These are phyloP conservation scores for Phytophthora megakarya DNA, from an alignment of 352 stramenopile genomes.

Conservation along the genomic window DNA sequence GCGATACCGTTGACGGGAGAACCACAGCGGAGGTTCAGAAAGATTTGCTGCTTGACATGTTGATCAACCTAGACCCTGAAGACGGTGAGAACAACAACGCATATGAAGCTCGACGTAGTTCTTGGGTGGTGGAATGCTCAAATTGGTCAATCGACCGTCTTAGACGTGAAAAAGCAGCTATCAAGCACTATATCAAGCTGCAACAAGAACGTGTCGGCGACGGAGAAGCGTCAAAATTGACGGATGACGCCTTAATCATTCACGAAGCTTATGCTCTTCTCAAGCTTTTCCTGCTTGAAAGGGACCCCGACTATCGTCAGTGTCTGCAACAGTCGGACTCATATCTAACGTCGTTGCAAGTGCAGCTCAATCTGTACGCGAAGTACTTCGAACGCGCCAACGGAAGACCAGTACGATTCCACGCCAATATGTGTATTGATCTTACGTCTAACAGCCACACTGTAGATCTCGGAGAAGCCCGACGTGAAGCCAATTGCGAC, in stretches of 20 bases:
- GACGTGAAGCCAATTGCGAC: conserved; percentile 42
- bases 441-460: conserved; percentile 2
- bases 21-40: neutral
- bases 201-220: neutral
- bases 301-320: conserved; percentile 25
- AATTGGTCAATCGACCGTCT: conserved; percentile 43
- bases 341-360: conserved; percentile 43
- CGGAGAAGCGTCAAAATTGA: neutral
- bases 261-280: conserved; percentile 61
- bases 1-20: neutral
- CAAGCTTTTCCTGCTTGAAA: conserved; percentile 57
- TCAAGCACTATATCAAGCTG: conserved; percentile 40
- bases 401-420: conserved; percentile 44
- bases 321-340: conserved; percentile 10
- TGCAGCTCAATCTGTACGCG: conserved; percentile 56
- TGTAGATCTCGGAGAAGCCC: conserved; percentile 38
- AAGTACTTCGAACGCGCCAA: conserved; percentile 57
- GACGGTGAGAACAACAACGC: conserved; percentile 14
- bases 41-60: conserved; percentile 12
- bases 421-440: conserved; percentile 5
- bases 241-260: conserved; percentile 3
- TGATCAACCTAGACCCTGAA: conserved; percentile 8
- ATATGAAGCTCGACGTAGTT: conserved; percentile 7
- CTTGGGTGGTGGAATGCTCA: conserved; percentile 37
- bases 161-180: conserved; percentile 33